Base-by-base conservation (phyloP, 768 basidiomycete genomes). In the Pleurotus platypus region DNA sequence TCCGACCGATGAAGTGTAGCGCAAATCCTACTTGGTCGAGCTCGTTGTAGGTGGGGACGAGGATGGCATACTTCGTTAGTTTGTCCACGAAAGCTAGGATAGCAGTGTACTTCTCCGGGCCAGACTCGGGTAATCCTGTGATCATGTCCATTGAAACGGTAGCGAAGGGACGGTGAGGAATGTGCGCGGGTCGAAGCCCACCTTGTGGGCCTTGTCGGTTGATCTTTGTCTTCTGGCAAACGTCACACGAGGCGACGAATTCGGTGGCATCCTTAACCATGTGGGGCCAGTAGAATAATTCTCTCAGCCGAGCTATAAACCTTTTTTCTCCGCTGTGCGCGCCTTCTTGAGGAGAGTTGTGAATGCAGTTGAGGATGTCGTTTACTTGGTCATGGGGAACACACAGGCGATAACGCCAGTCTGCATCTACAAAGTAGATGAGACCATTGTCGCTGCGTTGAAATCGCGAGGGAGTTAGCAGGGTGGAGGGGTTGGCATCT, bases 191-290 rank as follows among this genome's bases (percentile, higher is more conserved):
- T 30, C 58, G 12, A 1, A 68, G 30, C 2, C 57, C 56, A 15
- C 66, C 66, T 38, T 60, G 56, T 22, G 53, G 27, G 22, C 20
- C 49, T 2, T 30, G 27, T 22, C 53, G 58, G 24, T 62, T 63
- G 1, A 46, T n/a, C 27, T 68, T 68, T 8, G 59, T 61, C 45
- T 69, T 67, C 45, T 69, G 68, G 49, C 65, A 66, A 3, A 63
- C 27, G 35, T 67, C 64, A 39, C 66, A 69, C 1, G 65, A 48
- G 2, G 26, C 22, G 1, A 26, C 18, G 43, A 58, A 68, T 5
- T 39, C 22, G 2, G 50, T 11, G 0, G 55, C 57, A 45, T 66
- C 65, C 42, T 50, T 57, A 3, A 37, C 2, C 47, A 66, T 26
- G 1, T 16, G 16, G 5, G 60, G 55, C 61, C 60, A 61, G 22